These are phyloP conservation scores for Ogataea neopini DNA, from an alignment of 805 yeast genomes.

Conservation along the genomic window DNA sequence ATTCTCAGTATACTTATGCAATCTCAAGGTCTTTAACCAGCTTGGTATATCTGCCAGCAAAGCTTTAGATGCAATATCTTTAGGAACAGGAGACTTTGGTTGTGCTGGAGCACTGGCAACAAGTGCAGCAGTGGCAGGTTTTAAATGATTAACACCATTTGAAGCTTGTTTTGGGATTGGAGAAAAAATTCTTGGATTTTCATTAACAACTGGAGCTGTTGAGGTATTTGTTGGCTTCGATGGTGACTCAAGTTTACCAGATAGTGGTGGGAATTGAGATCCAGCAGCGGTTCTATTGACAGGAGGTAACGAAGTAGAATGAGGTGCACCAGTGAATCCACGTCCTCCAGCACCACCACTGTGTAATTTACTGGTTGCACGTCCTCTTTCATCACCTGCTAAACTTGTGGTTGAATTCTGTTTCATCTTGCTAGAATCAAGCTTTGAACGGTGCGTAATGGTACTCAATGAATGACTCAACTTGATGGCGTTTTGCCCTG, in stretches of 20 bases:
- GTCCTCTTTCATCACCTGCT: conserved; percentile 21
- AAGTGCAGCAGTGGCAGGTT: conserved; percentile 2
- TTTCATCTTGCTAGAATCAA: conserved; percentile 25
- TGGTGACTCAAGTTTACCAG: conserved; percentile 12
- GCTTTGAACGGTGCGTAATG: conserved; percentile 27
- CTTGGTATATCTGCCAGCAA: conserved; percentile 78
- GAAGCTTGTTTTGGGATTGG: conserved; percentile 20
- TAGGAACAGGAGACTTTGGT: conserved; percentile 46
- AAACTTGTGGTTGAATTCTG: conserved; percentile 7
- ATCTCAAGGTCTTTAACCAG: conserved; percentile 86
- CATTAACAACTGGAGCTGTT: neutral
- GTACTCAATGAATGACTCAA: conserved; percentile 32
- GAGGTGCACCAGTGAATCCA: conserved; percentile 12
- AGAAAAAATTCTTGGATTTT: conserved; percentile 9
- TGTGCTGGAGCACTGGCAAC: conserved; percentile 11
- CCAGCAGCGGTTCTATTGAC: conserved; percentile 15
- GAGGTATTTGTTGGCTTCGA: neutral
- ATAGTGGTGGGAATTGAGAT: conserved; percentile 3
- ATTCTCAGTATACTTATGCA: conserved; percentile 92
- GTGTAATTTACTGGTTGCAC: conserved; percentile 20
- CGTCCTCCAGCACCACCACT: conserved; percentile 15
- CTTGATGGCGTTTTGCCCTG: conserved; percentile 31
- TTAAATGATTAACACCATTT: conserved; percentile 8
- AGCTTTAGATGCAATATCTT: conserved; percentile 52
- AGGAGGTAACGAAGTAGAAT: conserved; percentile 30